Conservation (phyloP, 2,329 filamentous ascomycete species). For the Fusarium aywerte region DNA sequence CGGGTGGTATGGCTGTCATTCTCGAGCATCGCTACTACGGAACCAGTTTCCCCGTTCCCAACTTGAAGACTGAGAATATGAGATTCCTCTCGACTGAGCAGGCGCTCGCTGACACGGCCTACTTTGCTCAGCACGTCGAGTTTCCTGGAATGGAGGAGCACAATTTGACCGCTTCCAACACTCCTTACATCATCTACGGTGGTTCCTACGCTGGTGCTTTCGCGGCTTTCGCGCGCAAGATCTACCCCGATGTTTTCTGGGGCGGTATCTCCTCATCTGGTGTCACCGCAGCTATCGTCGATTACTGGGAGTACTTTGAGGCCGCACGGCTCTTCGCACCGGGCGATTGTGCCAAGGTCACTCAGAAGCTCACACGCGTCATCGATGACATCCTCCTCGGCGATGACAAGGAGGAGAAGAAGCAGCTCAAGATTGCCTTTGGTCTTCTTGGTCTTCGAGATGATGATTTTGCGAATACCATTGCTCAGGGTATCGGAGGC, state of each 20-base stretch:
- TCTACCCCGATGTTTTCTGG: slow-evolving; percentile 83
- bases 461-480: slow-evolving; percentile 60
- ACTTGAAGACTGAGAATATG: slow-evolving; percentile 75
- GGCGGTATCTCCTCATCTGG: slow-evolving; percentile 84
- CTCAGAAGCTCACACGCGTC: slow-evolving; percentile 66
- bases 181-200: slow-evolving; percentile 82
- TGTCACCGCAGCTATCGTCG: slow-evolving; percentile 79
- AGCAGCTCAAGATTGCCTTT: slow-evolving; percentile 60
- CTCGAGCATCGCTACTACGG: slow-evolving; percentile 92
- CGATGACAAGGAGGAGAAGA: slow-evolving; percentile 55
- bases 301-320: slow-evolving; percentile 75
- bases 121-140: slow-evolving; percentile 78
- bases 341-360: slow-evolving; percentile 70
- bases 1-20: slow-evolving; percentile 79
- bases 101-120: slow-evolving; percentile 81
- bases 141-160: slow-evolving; percentile 76
- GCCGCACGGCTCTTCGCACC: slow-evolving; percentile 62
- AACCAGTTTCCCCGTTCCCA: slow-evolving; percentile 72
- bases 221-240: slow-evolving; percentile 77
- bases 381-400: slow-evolving; percentile 63
- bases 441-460: slow-evolving; percentile 58
- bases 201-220: slow-evolving; percentile 87
- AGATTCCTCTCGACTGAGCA: slow-evolving; percentile 88
- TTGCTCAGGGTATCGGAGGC: slow-evolving; percentile 55
- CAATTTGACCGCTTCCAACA: slow-evolving; percentile 72